Base-by-base conservation (phyloP, 2,329 filamentous ascomycete species). In the Stagonosporopsis rhizophila region DNA sequence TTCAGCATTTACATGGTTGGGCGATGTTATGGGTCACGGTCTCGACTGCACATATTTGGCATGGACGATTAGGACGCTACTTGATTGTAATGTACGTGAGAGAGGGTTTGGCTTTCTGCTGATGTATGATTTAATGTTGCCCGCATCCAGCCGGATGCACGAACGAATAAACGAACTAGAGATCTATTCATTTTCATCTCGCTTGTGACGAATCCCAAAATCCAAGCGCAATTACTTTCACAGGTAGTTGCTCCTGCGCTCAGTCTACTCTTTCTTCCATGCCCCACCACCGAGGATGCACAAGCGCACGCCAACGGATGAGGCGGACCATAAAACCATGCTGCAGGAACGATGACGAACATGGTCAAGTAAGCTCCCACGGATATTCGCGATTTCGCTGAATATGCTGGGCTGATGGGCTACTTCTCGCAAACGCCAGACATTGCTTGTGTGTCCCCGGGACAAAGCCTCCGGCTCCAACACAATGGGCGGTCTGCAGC, bases 1-100 rank as follows among this genome's bases (percentile, higher is more conserved):
- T 54, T n/a, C n/a, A 56, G 65, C 63, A 68, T 68, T 61, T 67
- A 60, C 59, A 60, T 30, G 57, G 54, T 52, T 59, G 64, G 56
- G 61, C 53, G 59, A 63, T 45, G 64, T 56, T 64, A 52, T 47
- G 50, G 20, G 37, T 51, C 59, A 51, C 52, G 58, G 37, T 37
- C n/a, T 39, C 30, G 17, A 30, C 44, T 52, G 58, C 57, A 62
- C 57, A 38, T 60, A 49, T 58, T 65, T 41, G 46, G 60, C 58
- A 55, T 58, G 39, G 44, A 56, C 45, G 52, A 47, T 51, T 65
- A 39, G 30, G 39, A 30, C 50, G 35, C 38, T 65, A 65, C 15
- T 58, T 45, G 58, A 60, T 65, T 66, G 61, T 66, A 66, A 65
- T 66, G 50, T 44, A 41, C 23, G 39, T 44, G 42, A n/a, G 23